These are phyloP conservation scores for Boletellus ananiceps DNA, from an alignment of 768 basidiomycete genomes.

Conservation along the genomic window DNA sequence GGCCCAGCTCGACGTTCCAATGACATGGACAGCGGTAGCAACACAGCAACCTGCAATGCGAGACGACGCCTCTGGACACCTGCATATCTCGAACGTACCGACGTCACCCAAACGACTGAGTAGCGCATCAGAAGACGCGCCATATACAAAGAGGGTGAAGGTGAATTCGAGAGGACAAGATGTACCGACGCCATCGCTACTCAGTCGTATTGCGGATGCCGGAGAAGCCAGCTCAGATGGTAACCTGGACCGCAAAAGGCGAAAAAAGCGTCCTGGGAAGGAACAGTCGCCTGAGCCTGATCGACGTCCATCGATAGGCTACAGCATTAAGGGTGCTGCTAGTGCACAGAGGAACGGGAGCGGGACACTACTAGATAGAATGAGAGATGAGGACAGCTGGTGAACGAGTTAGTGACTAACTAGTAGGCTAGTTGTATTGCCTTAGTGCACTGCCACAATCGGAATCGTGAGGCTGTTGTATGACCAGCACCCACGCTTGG, in stretches of 20 bases:
- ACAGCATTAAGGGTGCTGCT: slow-evolving; percentile 55
- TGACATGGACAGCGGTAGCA: slow-evolving; percentile 9
- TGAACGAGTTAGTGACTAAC: slow-evolving; percentile 25
- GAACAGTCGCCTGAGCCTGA: slow-evolving; percentile 27
- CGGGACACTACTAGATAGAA: slow-evolving; percentile 33
- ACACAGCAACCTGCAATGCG: slow-evolving; percentile 6
- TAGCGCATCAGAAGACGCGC: slow-evolving; percentile 28
- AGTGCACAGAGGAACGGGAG: slow-evolving; percentile 23
- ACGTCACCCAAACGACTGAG: slow-evolving; percentile 24
- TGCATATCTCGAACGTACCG: slow-evolving; percentile 3
- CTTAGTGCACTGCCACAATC: slow-evolving; percentile 7
- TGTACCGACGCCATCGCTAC: slow-evolving; percentile 35
- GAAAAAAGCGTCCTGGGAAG: slow-evolving; percentile 18
- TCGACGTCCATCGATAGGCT: slow-evolving; percentile 38
- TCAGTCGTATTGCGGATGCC: slow-evolving; percentile 39
- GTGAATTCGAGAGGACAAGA: slow-evolving; percentile 25
- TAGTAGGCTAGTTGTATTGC: slow-evolving; percentile 19
- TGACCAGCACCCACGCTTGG: background rate
- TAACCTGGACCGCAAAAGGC: slow-evolving; percentile 18
- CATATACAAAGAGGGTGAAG: slow-evolving; percentile 35
- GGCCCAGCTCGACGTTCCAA: slow-evolving; percentile 12
- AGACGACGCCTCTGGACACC: slow-evolving; percentile 11
- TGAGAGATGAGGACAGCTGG: slow-evolving; percentile 22
- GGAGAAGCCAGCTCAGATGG: slow-evolving; percentile 15
- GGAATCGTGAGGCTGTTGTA: background rate